Evolutionary conservation across 345 rosid species (phyloP).

Genomic region (Zanthoxylum bungeanum): DNA sequence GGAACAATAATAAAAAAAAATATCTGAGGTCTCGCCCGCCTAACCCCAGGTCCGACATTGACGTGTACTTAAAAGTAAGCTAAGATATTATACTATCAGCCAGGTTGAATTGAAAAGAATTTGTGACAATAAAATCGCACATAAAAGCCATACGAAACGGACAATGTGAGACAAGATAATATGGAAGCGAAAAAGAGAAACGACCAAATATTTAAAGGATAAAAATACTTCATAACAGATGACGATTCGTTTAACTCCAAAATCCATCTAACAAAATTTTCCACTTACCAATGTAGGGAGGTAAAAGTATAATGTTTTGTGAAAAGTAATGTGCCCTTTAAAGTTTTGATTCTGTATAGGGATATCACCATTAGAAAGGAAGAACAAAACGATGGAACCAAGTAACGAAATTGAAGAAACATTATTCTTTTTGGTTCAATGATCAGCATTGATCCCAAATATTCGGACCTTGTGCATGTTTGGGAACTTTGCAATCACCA

Average conservation of each 20-base stretch:
- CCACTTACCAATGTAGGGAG: constrained; percentile 9
- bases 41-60: too few species aligned
- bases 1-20: too few species aligned
- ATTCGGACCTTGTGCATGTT: constrained; percentile 93
- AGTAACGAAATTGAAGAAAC: neutral
- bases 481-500: constrained; percentile 76
- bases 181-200: neutral
- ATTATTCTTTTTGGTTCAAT: constrained; percentile 23
- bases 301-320: constrained; percentile 16
- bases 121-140: too few species aligned
- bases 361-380: constrained; percentile 22
- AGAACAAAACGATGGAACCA: constrained; percentile 11
- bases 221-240: neutral
- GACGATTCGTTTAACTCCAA: too few species aligned
- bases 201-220: neutral
- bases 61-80: too few species aligned
- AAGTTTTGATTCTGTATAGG: constrained; percentile 33
- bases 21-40: too few species aligned
- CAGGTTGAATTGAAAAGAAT: too few species aligned
- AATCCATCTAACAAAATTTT: neutral
- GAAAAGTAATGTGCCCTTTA: constrained; percentile 25
- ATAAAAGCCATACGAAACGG: too few species aligned
- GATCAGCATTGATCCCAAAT: constrained; percentile 77
- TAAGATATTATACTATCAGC: too few species aligned
- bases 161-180: too few species aligned